Conservation (phyloP, 768 basidiomycete species). For the Pleurotus tuoliensis region DNA sequence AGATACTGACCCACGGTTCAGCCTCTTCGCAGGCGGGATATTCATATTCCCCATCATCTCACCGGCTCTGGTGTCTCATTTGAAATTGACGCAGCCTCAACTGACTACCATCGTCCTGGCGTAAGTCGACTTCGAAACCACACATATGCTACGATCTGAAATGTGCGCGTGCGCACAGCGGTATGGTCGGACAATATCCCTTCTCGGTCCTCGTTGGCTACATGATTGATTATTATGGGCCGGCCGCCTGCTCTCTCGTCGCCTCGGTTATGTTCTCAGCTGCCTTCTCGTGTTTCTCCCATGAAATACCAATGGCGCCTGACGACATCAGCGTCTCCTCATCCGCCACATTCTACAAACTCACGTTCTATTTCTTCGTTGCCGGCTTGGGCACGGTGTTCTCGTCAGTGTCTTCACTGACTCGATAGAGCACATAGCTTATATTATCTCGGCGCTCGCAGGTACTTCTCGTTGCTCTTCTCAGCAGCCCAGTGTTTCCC, state of each 20-base stretch:
- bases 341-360: conserved; percentile 41
- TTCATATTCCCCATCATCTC: conserved; percentile 78
- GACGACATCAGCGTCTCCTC: conserved; percentile 33
- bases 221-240: conserved; percentile 62
- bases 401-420: conserved; percentile 46
- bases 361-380: conserved; percentile 57
- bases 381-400: conserved; percentile 67
- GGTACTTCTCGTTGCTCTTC: conserved; percentile 73
- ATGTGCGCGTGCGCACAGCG: conserved; percentile 37
- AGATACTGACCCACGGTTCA: conserved; percentile 19
- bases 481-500: conserved; percentile 72
- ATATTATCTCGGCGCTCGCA: conserved; percentile 9
- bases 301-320: conserved; percentile 46
- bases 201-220: conserved; percentile 68
- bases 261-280: conserved; percentile 54
- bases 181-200: conserved; percentile 80
- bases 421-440: background rate
- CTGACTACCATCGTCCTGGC: conserved; percentile 74
- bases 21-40: conserved; percentile 75
- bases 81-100: conserved; percentile 71
- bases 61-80: conserved; percentile 51
- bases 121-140: conserved; percentile 36
- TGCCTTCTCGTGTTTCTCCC: conserved; percentile 63
- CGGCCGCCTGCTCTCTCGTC: conserved; percentile 62
- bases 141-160: conserved; percentile 4